Percentiles rank a stretch among this genome's conserved stretches.
Evolutionary conservation across 352 stramenopile species (phyloP).

Genomic region (Phytophthora colocasiae): DNA sequence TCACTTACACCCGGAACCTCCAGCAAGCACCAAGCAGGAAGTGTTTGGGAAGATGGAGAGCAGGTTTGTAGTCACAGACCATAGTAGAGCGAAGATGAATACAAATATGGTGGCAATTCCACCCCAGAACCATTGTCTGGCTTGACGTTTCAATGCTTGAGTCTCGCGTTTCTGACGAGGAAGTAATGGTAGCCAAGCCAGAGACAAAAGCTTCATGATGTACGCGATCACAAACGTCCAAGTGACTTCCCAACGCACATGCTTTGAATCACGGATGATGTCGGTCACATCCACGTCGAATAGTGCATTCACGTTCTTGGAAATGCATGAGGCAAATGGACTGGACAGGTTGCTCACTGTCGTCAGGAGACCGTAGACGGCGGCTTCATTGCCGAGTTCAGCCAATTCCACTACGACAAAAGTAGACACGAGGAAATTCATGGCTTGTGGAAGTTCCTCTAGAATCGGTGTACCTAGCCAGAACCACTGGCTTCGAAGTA

Average conservation of each 20-base stretch:
- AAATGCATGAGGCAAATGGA: slow-evolving; percentile 52
- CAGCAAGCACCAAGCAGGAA: slow-evolving; percentile 62
- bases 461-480: slow-evolving; percentile 63
- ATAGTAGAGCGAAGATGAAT: slow-evolving; percentile 56
- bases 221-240: slow-evolving; percentile 57
- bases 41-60: slow-evolving; percentile 65
- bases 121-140: slow-evolving; percentile 38
- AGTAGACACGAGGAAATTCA: slow-evolving; percentile 61
- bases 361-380: slow-evolving; percentile 64
- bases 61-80: slow-evolving; percentile 66
- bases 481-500: slow-evolving; percentile 69
- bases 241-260: slow-evolving; percentile 45
- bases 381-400: slow-evolving; percentile 58
- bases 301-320: slow-evolving; percentile 46
- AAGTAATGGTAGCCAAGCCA: slow-evolving; percentile 60
- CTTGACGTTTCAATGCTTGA: slow-evolving; percentile 51
- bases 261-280: slow-evolving; percentile 44
- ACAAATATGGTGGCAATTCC: slow-evolving; percentile 46
- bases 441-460: slow-evolving; percentile 51
- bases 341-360: slow-evolving; percentile 56
- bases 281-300: slow-evolving; percentile 47
- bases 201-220: slow-evolving; percentile 52
- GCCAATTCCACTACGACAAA: slow-evolving; percentile 71
- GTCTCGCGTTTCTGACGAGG: slow-evolving; percentile 67
- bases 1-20: slow-evolving; percentile 55